Evolutionary conservation across 2,329 filamentous ascomycete species (phyloP).

Genomic region (Neofusicoccum laricinum): DNA sequence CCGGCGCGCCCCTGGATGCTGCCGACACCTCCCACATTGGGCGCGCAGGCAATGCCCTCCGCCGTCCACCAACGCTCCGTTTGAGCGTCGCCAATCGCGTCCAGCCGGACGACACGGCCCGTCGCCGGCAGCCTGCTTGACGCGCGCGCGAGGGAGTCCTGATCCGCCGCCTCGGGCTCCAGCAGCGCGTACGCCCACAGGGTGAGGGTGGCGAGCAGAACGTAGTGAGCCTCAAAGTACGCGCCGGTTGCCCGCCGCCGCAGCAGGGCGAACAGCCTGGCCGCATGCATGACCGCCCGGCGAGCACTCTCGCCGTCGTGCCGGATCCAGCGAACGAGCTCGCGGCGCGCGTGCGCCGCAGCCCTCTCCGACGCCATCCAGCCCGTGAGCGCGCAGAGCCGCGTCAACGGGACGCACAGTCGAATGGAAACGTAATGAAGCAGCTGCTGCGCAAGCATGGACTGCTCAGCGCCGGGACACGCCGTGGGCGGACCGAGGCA

Average conservation of each 20-base stretch:
- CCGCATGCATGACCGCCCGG: constrained; percentile 4
- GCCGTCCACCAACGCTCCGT: not conserved
- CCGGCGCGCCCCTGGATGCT: not conserved
- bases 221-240: not conserved
- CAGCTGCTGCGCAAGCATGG: not conserved
- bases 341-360: not conserved
- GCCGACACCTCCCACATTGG: not conserved
- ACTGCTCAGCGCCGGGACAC: not conserved
- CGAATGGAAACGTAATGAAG: not conserved
- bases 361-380: not conserved
- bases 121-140: not conserved
- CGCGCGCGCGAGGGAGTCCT: not conserved
- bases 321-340: not conserved
- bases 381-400: not conserved
- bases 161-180: not conserved
- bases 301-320: not conserved
- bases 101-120: not conserved
- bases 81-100: not conserved
- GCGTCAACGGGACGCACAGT: not conserved
- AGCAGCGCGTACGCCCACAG: not conserved
- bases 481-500: not conserved
- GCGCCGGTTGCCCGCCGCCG: not conserved
- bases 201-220: not conserved
- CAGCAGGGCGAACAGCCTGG: not conserved
- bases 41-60: not conserved